Base-by-base conservation (phyloP, 257 asterid genomes). In the Penstemon eatonii region DNA sequence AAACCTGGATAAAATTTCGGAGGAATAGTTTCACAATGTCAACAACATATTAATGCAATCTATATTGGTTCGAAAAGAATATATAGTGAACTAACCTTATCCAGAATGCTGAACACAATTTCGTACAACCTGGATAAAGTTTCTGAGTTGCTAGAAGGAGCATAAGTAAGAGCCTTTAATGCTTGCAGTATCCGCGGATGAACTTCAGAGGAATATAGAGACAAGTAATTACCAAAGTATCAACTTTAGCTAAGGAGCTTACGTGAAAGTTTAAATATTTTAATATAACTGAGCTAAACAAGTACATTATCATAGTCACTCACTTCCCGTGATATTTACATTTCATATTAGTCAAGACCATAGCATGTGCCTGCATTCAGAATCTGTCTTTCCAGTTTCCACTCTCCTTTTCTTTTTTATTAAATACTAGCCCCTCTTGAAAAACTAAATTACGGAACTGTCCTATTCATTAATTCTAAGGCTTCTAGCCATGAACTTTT, bases 171-270 rank as follows among this genome's bases (percentile, higher is more conserved):
- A 81, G 99, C 97, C 92, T 94, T 94, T 63, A 94, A 68, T 0
- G 99, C 99, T 84, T 94, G 99, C 62, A 94, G 87, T 79, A 96
- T 89, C 75, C 99, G 84, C 47, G 99, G 81, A 82, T 94, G 99
- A 88, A 94, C 99, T 94, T 82, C 80, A 87, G 71, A 70, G 75
- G 53, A 73, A 66, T 77, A 79, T 38, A 77, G 76, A 60, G 67
- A 74, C 45, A 63, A 73, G 66, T n/a, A 70, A 76, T 63, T 68
- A 54, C 9, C 43, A 67, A 66, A 63, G 33, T 66, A 19, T 56
- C 67, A 56, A 61, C 45, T 71, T 66, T 67, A 53, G 62, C 45
- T 15, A 76, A 44, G 68, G 46, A 11, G n/a, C 51, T 43, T 43
- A 65, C 5, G 65, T n/a, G 72, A 71, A 60, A 66, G 51, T 58